Evolutionary conservation across 2,329 filamentous ascomycete genomes (phyloP).

Genomic region (Ophiostoma sp.): DNA sequence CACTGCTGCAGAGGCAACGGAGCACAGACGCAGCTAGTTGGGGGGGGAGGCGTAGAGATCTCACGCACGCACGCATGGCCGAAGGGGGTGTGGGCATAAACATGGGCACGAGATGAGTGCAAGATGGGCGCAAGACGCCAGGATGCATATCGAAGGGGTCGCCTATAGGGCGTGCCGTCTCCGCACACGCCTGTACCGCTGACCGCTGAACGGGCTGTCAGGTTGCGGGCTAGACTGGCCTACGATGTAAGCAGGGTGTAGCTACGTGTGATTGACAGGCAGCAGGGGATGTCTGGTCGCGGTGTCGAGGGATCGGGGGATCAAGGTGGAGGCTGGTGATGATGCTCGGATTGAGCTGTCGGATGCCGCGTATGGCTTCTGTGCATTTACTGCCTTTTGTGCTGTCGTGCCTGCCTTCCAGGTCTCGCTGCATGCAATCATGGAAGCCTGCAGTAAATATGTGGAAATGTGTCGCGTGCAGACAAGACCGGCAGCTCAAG

Average conservation of each 20-base stretch:
- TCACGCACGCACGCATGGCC: not conserved
- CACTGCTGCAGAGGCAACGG: too few species aligned
- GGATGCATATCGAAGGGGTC: not conserved
- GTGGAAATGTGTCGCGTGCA: conserved; percentile 10
- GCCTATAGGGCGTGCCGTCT: not conserved
- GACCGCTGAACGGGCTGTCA: not conserved
- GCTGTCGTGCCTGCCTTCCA: too few species aligned
- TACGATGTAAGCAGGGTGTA: too few species aligned
- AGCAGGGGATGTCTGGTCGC: too few species aligned
- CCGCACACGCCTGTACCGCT: not conserved
- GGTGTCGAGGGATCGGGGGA: not conserved
- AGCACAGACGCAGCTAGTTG: too few species aligned
- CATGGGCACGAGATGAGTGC: not conserved
- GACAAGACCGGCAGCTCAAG: not conserved
- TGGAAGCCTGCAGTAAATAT: not conserved
- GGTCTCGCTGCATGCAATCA: not conserved
- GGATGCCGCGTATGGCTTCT: too few species aligned
- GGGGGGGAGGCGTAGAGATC: not conserved
- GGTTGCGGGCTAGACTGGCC: not conserved
- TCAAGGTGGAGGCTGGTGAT: not conserved
- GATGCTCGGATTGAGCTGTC: too few species aligned
- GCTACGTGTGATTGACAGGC: too few species aligned
- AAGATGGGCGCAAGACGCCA: too few species aligned
- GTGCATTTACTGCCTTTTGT: too few species aligned
- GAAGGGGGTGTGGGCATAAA: conserved; percentile 5